These are phyloP conservation scores for Boletus coccyginus DNA, from an alignment of 768 basidiomycete genomes.

Conservation along the genomic window DNA sequence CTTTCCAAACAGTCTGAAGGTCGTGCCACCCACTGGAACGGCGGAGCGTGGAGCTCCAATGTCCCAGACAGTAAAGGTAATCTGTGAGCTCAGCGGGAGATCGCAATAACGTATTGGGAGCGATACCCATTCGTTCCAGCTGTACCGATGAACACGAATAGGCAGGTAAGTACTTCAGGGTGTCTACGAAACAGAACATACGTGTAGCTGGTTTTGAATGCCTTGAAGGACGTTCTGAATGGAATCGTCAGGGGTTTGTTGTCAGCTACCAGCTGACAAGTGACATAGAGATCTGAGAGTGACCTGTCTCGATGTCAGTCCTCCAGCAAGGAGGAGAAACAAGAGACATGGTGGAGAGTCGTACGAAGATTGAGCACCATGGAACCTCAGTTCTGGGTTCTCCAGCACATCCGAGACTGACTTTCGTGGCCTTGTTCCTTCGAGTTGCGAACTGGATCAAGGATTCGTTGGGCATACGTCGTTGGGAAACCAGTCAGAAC, in stretches of 20 bases:
- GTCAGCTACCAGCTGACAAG: constrained; percentile 87
- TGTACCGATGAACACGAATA: constrained; percentile 27
- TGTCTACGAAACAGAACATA: constrained; percentile 34
- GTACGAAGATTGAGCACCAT: constrained; percentile 80
- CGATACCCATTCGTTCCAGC: constrained; percentile 96
- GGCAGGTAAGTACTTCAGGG: not conserved
- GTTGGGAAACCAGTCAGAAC: not conserved
- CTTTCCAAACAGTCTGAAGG: constrained; percentile 87
- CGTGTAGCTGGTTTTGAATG: constrained; percentile 83
- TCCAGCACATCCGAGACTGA: constrained; percentile 80
- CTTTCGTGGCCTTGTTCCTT: constrained; percentile 71
- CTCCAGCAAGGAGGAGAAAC: constrained; percentile 4
- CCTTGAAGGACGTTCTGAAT: constrained; percentile 88
- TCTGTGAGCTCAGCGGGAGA: constrained; percentile 82
- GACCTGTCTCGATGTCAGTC: constrained; percentile 48
- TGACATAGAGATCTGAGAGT: constrained; percentile 91
- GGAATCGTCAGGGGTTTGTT: constrained; percentile 92
- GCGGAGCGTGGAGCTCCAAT: constrained; percentile 80
- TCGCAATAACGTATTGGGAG: constrained; percentile 93
- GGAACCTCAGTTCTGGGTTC: constrained; percentile 76
- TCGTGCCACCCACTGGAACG: constrained; percentile 86
- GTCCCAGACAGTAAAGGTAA: constrained; percentile 96
- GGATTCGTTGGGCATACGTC: not conserved
- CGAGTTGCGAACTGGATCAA: constrained; percentile 70
- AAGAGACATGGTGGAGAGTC: constrained; percentile 6